phyloP scores from a whole-genome alignment of 148 eudicot genomes.

The Mesembryanthemum crystallinum region DNA sequence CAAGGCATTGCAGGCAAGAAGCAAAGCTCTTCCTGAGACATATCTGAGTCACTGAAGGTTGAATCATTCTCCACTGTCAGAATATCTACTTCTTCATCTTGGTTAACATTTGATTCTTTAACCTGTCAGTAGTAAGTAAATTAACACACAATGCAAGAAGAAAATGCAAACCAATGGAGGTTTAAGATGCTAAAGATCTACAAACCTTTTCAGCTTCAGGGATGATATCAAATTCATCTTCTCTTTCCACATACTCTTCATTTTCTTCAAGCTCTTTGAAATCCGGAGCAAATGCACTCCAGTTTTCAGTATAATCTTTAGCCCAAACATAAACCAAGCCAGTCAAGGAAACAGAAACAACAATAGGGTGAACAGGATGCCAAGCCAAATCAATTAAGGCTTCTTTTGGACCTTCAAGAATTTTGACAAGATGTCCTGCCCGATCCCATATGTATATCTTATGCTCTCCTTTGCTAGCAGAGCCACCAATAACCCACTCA shows the following conservation, averaged over 20 bases:
- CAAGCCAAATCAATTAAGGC: slow-evolving; percentile 90
- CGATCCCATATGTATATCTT: slow-evolving; percentile 94
- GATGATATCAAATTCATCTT: slow-evolving; percentile 90
- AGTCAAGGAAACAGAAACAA: slow-evolving; percentile 82
- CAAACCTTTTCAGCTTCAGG: slow-evolving; percentile 81
- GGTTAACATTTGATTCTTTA: slow-evolving; percentile 68
- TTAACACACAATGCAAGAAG: not conserved
- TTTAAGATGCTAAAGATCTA: not conserved
- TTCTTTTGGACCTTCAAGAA: slow-evolving; percentile 96
- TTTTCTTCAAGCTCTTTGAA: slow-evolving; percentile 98
- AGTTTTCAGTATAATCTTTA: slow-evolving; percentile 89
- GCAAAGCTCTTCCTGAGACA: slow-evolving; percentile 77
- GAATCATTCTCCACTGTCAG: slow-evolving; percentile 69
- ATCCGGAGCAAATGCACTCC: slow-evolving; percentile 99
- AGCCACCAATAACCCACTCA: slow-evolving; percentile 97
- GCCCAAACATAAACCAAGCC: slow-evolving; percentile 96
- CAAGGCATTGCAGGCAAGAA: slow-evolving; percentile 74
- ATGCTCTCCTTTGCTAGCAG: slow-evolving; percentile 96
- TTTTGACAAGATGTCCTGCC: slow-evolving; percentile 95
- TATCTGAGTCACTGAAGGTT: slow-evolving; percentile 80
- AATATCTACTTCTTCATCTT: slow-evolving; percentile 89
- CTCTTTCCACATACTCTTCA: slow-evolving; percentile 96
- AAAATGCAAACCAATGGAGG: slow-evolving; percentile 1
- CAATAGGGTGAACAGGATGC: slow-evolving; percentile 90
- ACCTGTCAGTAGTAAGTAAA: slow-evolving; percentile 40